A percentile compares a stretch with the other conserved stretches of the same genome.
phyloP scores from a whole-genome alignment of 352 stramenopile genomes.

The Ophiocytium majus region DNA sequence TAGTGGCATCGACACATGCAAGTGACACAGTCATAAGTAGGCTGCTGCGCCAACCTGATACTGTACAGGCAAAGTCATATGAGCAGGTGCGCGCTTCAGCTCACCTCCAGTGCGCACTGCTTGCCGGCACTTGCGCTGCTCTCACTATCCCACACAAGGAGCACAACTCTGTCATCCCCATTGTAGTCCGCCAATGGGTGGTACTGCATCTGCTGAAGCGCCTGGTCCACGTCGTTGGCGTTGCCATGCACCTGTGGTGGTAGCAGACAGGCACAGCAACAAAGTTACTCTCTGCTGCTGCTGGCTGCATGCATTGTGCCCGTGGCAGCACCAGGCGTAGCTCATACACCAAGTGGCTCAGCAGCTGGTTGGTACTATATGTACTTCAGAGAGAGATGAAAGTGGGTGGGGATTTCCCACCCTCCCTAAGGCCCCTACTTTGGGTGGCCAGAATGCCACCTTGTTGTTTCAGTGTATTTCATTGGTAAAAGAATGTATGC shows the following conservation, averaged over 20 bases:
- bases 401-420: too few relatives aligned
- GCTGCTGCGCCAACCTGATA: too few relatives aligned
- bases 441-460: too few relatives aligned
- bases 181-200: constrained; percentile 28
- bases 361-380: not conserved
- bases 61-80: too few relatives aligned
- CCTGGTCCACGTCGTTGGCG: constrained; percentile 34
- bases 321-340: not conserved
- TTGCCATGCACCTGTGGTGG: constrained; percentile 26
- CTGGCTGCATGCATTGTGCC: not conserved
- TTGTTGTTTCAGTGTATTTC: too few relatives aligned
- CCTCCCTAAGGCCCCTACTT: too few relatives aligned
- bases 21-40: not conserved
- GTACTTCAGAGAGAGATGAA: too few relatives aligned
- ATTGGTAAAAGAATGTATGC: too few relatives aligned
- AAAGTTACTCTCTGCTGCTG: too few relatives aligned
- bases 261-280: too few relatives aligned
- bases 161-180: constrained; percentile 31
- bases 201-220: constrained; percentile 27
- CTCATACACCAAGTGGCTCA: not conserved
- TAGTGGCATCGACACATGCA: not conserved
- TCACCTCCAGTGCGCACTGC: not conserved
- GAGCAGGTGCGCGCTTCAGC: not conserved
- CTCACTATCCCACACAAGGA: constrained; percentile 26
- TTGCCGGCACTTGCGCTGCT: not conserved